Evolutionary conservation across 345 rosid species (phyloP), one percentile per base, ranked within the genome.

Genomic region (Eucalyptus pauciflora): DNA sequence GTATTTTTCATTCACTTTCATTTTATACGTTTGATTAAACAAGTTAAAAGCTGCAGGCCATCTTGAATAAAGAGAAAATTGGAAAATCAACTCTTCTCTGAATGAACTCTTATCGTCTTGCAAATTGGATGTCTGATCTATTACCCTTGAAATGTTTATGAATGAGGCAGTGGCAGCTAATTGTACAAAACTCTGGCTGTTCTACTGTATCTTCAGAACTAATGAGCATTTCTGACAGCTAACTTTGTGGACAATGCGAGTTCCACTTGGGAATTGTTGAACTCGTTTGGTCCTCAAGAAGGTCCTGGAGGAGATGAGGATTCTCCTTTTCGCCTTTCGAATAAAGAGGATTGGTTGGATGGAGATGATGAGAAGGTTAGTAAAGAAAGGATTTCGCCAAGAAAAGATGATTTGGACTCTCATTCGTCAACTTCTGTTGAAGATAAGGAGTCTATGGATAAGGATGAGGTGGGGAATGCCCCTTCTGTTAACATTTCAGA

Each of bases 191-290:
- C 7, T 27, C 31, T 1, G 69, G 31, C 31, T 16, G 0, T 60
- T 12, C 31, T 25, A 60, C 7, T 60, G 67, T 20, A 60, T 60
- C 31, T 60, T 60, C 31, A 12, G 67, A 60, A 62, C 33, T 29
- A 13, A 33, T 33, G 37, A 33, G 37, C 37, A 33, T 33, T 33
- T 33, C 37, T 33, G 13, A 48, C 50, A 49, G 50, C 13, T 49
- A 49, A 49, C 50, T 49, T 89, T 17, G 80, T 90, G 29, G 90
- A 91, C 29, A 16, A 89, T 24, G 85, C 8, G 67, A 67, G 89
- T 43, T 91, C 92, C 24, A 88, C 94, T 50, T 90, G 92, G 92
- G 92, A 90, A 51, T 25, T 90, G 29, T 33, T 71, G 76, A 91
- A 49, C 83, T 80, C 87, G 17, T 91, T 92, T 80, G 92, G 87